Conservation (phyloP, 192 early-diverging fungal genomes). For the Podila horticola region DNA sequence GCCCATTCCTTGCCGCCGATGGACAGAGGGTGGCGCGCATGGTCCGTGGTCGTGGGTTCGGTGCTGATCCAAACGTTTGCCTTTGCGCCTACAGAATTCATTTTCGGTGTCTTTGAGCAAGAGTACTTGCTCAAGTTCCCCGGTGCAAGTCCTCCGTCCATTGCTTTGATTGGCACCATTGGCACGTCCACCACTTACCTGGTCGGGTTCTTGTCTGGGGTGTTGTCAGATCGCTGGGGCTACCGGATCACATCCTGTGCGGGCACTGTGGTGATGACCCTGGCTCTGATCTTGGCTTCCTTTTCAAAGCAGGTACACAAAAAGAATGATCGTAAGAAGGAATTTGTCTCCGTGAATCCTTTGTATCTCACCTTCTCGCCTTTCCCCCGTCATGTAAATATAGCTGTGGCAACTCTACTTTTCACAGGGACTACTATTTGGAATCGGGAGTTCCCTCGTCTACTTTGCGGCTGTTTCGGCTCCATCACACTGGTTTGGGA, state of each 20-base stretch:
- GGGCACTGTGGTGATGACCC: constrained; percentile 52
- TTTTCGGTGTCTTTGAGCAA: constrained; percentile 38
- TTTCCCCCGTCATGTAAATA: neutral
- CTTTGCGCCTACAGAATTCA: constrained; percentile 45
- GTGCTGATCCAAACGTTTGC: constrained; percentile 32
- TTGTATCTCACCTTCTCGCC: neutral
- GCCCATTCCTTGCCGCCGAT: neutral
- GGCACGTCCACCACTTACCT: constrained; percentile 20
- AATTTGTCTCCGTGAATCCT: neutral
- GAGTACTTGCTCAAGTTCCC: constrained; percentile 22
- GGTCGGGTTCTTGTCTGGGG: constrained; percentile 30
- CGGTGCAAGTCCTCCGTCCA: constrained; percentile 3
- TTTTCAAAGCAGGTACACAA: constrained; percentile 46
- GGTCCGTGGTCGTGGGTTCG: constrained; percentile 23
- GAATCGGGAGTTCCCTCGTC: constrained; percentile 70
- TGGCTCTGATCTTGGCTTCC: constrained; percentile 54
- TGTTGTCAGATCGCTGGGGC: constrained; percentile 49
- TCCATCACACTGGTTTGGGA: constrained; percentile 76
- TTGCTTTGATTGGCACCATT: constrained; percentile 36
- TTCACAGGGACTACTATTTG: constrained; percentile 80
- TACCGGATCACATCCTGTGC: constrained; percentile 52
- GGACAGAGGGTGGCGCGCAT: constrained; percentile 28
- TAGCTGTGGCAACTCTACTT: constrained; percentile 79
- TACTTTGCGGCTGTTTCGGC: constrained; percentile 71
- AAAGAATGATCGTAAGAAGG: neutral